A percentile compares a stretch with the other conserved stretches of the same genome.
Conservation (phyloP, 2,329 filamentous ascomycete genomes). For the Periconia macrospinosa region DNA sequence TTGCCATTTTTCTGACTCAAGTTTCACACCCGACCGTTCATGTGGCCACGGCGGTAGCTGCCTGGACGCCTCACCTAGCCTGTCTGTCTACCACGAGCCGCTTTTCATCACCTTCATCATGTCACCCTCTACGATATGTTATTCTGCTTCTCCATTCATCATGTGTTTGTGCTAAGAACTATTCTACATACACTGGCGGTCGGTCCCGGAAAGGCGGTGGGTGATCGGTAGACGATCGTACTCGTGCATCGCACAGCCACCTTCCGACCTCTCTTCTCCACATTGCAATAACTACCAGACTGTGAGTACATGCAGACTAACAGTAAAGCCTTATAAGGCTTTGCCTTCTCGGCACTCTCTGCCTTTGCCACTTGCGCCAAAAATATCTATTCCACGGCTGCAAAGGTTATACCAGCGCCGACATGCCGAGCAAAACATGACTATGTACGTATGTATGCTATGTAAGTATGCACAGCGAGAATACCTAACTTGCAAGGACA, state of each 20-base stretch:
- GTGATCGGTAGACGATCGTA: background rate
- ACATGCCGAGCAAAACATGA: no score
- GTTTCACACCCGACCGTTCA: background rate
- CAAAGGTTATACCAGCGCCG: no score
- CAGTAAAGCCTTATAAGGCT: background rate
- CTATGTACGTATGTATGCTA: no score
- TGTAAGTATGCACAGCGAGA: no score
- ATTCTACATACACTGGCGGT: conserved; percentile 6
- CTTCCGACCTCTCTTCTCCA: background rate
- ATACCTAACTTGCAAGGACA: no score
- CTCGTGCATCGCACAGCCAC: conserved; percentile 14
- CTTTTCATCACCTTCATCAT: background rate
- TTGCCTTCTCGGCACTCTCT: no score
- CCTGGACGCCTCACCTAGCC: background rate
- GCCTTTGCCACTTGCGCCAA: no score
- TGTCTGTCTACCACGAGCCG: background rate
- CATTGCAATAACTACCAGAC: background rate
- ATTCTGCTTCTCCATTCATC: background rate
- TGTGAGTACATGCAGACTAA: background rate
- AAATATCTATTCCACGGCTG: no score
- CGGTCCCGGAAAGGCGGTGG: conserved; percentile 24
- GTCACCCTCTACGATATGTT: background rate
- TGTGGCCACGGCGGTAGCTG: background rate
- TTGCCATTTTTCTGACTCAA: background rate
- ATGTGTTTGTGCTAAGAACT: background rate